Percentiles rank a stretch among this genome's conserved stretches.
Conservation (phyloP, 345 rosid genomes). For the Populus simonii region DNA sequence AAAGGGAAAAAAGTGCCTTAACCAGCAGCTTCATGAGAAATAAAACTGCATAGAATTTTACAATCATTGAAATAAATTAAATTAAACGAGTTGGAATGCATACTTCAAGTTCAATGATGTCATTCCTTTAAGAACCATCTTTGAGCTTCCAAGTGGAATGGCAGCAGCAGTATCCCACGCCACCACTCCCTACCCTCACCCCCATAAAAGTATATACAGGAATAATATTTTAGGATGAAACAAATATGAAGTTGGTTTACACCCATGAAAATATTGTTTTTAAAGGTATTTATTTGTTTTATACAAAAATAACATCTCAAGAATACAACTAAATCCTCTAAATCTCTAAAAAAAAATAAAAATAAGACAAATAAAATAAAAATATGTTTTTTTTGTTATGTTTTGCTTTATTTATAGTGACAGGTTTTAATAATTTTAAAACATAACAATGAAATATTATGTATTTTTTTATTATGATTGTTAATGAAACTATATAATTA, state of each 20-base stretch:
- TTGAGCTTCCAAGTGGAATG: slow-evolving; percentile 27
- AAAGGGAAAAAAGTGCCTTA: neutral
- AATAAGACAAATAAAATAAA: no score
- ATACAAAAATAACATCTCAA: accelerated
- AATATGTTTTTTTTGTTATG: no score
- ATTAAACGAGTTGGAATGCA: slow-evolving; percentile 4
- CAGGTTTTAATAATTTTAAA: no score
- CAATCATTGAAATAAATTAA: neutral
- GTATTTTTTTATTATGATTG: no score
- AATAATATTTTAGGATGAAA: no score
- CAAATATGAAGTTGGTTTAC: accelerated
- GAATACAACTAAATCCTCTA: accelerated
- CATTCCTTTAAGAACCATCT: slow-evolving; percentile 74
- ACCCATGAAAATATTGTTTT: no score
- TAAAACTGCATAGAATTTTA: neutral
- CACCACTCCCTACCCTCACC: slow-evolving; percentile 16
- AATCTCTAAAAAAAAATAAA: no score
- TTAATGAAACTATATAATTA: no score
- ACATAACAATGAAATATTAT: no score
- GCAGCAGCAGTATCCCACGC: neutral
- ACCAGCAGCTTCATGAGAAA: neutral
- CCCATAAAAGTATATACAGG: neutral
- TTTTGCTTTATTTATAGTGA: no score
- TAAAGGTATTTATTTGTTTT: no score
- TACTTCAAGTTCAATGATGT: slow-evolving; percentile 60